phyloP scores from a whole-genome alignment of 345 rosid genomes.

The Alliaria petiolata region DNA sequence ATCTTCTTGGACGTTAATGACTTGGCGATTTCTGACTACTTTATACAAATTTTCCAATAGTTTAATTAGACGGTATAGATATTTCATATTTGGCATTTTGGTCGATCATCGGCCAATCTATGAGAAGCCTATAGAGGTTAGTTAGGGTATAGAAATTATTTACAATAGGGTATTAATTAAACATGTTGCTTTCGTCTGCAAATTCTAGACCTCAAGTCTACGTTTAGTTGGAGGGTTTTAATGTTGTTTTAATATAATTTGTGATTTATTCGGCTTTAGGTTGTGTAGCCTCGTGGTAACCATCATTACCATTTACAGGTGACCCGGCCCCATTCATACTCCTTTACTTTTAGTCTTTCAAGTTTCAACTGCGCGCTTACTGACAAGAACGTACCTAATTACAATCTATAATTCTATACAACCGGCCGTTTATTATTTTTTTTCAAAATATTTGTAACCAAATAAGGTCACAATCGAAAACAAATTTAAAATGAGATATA shows the following conservation, averaged over 20 bases:
- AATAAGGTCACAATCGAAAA: background rate
- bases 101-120: conserved; percentile 13
- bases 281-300: conserved; percentile 24
- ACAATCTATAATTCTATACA: conserved; percentile 2
- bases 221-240: background rate
- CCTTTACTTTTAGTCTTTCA: background rate
- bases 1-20: conserved; percentile 1
- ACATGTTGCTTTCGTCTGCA: conserved; percentile 29
- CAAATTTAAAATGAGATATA: background rate
- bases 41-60: background rate
- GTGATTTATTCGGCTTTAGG: conserved; percentile 6
- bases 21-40: background rate
- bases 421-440: background rate
- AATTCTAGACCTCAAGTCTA: conserved; percentile 28
- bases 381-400: conserved; percentile 10
- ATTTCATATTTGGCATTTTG: conserved; percentile 33
- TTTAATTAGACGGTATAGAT: background rate
- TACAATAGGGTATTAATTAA: conserved; percentile 6
- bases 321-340: conserved; percentile 21
- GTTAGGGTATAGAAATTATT: no score
- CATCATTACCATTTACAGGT: conserved; percentile 25
- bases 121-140: conserved; percentile 4
- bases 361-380: no score
- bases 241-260: background rate
- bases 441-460: background rate